These are phyloP conservation scores for Mucor piriformis DNA, from an alignment of 371 early-diverging fungal genomes.

Conservation along the genomic window DNA sequence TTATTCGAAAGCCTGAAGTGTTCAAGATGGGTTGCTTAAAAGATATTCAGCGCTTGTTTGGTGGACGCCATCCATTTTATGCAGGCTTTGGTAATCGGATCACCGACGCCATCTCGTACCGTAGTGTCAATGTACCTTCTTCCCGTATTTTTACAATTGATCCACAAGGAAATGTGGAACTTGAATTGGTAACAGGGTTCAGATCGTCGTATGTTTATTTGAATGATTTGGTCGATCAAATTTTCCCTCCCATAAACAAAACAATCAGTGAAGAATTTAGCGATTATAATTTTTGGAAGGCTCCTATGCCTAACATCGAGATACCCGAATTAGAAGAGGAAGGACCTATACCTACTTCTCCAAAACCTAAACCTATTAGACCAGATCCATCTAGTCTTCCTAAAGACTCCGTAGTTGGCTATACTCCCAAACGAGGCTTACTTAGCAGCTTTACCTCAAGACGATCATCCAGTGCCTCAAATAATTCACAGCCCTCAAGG, in stretches of 20 bases:
- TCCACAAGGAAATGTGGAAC: slow-evolving; percentile 87
- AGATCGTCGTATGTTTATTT: slow-evolving; percentile 85
- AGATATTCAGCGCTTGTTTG: slow-evolving; percentile 90
- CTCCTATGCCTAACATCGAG: slow-evolving; percentile 56
- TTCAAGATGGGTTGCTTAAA: slow-evolving; percentile 97
- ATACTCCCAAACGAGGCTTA: slow-evolving; percentile 21
- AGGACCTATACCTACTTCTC: slow-evolving; percentile 22
- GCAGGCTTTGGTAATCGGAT: slow-evolving; percentile 99
- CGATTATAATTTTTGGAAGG: slow-evolving; percentile 89
- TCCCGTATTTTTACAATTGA: slow-evolving; percentile 98
- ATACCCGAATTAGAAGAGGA: slow-evolving; percentile 41
- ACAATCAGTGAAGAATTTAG: slow-evolving; percentile 69
- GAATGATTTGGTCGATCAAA: slow-evolving; percentile 94
- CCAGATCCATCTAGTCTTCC: slow-evolving; percentile 38
- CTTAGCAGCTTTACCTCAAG: slow-evolving; percentile 45
- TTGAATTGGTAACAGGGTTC: slow-evolving; percentile 84
- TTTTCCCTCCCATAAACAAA: slow-evolving; percentile 80
- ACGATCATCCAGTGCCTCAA: slow-evolving; percentile 11
- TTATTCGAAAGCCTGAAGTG: slow-evolving; percentile 93
- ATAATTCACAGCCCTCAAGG: neutral
- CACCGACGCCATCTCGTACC: slow-evolving; percentile 93
- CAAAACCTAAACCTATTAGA: slow-evolving; percentile 42
- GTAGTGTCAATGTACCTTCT: slow-evolving; percentile 91
- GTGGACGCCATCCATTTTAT: slow-evolving; percentile 83
- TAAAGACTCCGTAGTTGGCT: slow-evolving; percentile 23